A percentile compares a stretch with the other conserved stretches of the same genome.
phyloP scores from a whole-genome alignment of 305 asterid species.

The Solanum hybrid region DNA sequence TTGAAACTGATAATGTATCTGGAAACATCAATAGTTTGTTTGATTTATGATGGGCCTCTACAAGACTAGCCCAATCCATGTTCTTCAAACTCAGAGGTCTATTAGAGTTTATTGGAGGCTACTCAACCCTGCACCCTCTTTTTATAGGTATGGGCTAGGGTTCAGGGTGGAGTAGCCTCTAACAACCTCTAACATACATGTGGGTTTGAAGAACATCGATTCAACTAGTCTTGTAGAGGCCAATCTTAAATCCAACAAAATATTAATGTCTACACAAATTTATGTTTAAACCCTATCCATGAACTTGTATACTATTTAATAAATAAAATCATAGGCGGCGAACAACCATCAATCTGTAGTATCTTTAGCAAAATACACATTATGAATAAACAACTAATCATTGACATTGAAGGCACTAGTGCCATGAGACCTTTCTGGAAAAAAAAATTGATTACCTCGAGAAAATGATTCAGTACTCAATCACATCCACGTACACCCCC shows the following conservation, averaged over 20 bases:
- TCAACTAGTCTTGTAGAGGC: not conserved
- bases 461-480: slow-evolving; percentile 50
- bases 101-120: not conserved
- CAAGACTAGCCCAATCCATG: not conserved
- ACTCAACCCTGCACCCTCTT: not conserved
- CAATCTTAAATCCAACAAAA: not conserved
- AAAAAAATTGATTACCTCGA: slow-evolving; percentile 67
- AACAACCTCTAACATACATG: not conserved
- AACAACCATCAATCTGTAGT: not conserved
- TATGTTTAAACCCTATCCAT: not conserved
- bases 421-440: slow-evolving; percentile 75
- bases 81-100: not conserved
- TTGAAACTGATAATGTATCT: not conserved
- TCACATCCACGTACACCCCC: not conserved
- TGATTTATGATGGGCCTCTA: not conserved
- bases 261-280: not conserved
- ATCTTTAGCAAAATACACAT: not conserved
- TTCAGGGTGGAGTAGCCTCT: not conserved
- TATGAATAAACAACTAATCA: slow-evolving; percentile 58
- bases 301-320: not conserved
- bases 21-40: not conserved
- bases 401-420: slow-evolving; percentile 94
- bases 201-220: not conserved
- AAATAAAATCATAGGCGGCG: not conserved
- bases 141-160: not conserved